A percentile compares a stretch with the other conserved stretches of the same genome.
These are phyloP conservation scores for Hypoxylon fuscum DNA, from an alignment of 495 filamentous ascomycete species.

Conservation along the genomic window DNA sequence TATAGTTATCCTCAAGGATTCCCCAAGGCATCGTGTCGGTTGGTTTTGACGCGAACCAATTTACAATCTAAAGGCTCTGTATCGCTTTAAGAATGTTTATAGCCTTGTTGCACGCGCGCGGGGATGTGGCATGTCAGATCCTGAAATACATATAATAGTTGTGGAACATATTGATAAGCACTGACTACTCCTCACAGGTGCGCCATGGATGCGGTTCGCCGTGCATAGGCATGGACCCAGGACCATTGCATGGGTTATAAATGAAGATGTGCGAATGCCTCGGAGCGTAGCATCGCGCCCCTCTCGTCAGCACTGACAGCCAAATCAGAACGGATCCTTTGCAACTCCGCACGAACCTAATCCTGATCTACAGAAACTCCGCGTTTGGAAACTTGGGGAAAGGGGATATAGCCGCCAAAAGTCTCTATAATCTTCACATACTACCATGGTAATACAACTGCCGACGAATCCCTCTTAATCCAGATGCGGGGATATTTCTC, in stretches of 20 bases:
- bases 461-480: constrained; percentile 15
- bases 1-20: constrained; percentile 45
- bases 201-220: not conserved
- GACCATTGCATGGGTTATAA: constrained; percentile 18
- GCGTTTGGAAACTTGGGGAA: constrained; percentile 25
- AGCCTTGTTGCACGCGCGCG: no score
- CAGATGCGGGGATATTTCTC: constrained; percentile 29
- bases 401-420: not conserved
- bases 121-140: not conserved
- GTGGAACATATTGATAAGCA: constrained; percentile 26
- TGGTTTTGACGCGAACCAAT: not conserved
- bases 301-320: constrained; percentile 8
- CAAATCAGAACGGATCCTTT: constrained; percentile 7
- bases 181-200: constrained; percentile 19
- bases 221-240: not conserved
- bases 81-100: not conserved
- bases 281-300: constrained; percentile 23
- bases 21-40: constrained; percentile 43
- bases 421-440: constrained; percentile 1
- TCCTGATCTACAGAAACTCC: constrained; percentile 16
- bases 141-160: constrained; percentile 23
- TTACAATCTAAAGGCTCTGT: constrained; percentile 4
- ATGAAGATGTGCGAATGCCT: constrained; percentile 7
- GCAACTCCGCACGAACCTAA: constrained; percentile 19
- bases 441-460: constrained; percentile 24